Percentiles rank a stretch among this genome's conserved stretches.
Conservation (phyloP, 2,329 filamentous ascomycete genomes). For the Penicillium sp. region DNA sequence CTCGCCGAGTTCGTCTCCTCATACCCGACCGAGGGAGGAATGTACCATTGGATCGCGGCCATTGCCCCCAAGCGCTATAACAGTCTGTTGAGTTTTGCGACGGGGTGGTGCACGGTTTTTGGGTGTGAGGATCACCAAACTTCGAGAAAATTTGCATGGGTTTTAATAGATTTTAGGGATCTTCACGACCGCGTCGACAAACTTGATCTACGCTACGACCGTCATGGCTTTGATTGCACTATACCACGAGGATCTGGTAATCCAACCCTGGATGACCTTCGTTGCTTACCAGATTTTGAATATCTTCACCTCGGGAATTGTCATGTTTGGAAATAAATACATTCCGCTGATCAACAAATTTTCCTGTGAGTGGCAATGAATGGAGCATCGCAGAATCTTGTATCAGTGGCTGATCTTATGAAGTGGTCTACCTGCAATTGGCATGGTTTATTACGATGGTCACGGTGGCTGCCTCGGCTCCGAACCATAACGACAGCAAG, state of each 20-base stretch:
- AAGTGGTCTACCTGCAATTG: conserved; percentile 52
- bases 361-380: conserved; percentile 36
- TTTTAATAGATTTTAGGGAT: conserved; percentile 39
- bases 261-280: conserved; percentile 56
- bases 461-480: conserved; percentile 53
- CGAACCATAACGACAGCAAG: conserved; percentile 49
- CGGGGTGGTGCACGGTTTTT: conserved; percentile 51
- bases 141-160: background rate
- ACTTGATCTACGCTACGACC: conserved; percentile 49
- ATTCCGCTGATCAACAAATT: conserved; percentile 52
- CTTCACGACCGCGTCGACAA: conserved; percentile 51
- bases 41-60: conserved; percentile 58
- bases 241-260: conserved; percentile 44
- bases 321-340: conserved; percentile 55
- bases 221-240: conserved; percentile 50
- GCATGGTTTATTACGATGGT: conserved; percentile 55
- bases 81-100: conserved; percentile 50
- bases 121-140: conserved; percentile 31
- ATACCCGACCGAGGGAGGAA: conserved; percentile 55
- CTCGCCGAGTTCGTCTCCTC: conserved; percentile 55
- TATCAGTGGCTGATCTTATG: background rate
- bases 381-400: too few species aligned
- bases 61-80: conserved; percentile 48
- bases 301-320: conserved; percentile 48
- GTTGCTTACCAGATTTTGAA: conserved; percentile 47